phyloP scores from a whole-genome alignment of 768 basidiomycete species.

The Coprinopsis cinerea region DNA sequence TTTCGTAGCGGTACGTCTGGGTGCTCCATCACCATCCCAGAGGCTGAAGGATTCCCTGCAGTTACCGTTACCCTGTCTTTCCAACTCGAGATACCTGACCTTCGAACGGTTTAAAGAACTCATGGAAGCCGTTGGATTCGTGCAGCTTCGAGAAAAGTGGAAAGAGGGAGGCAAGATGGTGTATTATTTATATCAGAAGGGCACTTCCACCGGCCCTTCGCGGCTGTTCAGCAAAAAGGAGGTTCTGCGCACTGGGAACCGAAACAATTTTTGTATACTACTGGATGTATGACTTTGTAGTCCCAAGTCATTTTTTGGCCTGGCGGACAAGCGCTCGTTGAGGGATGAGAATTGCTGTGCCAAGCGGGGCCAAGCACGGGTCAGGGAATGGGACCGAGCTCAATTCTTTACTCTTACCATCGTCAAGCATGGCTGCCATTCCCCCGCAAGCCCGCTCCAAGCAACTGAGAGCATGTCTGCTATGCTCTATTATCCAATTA shows the following conservation, averaged over 20 bases:
- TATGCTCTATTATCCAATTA: slow-evolving; percentile 87
- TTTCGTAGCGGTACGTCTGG: slow-evolving; percentile 59
- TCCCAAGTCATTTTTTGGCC: neutral
- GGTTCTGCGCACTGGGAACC: slow-evolving; percentile 51
- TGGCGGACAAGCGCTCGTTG: neutral
- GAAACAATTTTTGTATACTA: slow-evolving; percentile 73
- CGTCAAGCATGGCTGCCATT: slow-evolving; percentile 30
- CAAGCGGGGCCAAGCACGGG: neutral
- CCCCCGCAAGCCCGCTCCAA: slow-evolving; percentile 61
- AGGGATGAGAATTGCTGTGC: neutral
- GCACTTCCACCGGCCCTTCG: neutral
- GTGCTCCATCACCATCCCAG: neutral
- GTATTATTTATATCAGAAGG: slow-evolving; percentile 80
- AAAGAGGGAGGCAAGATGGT: slow-evolving; percentile 74
- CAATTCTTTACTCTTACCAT: neutral
- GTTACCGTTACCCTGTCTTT: slow-evolving; percentile 82
- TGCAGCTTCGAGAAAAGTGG: slow-evolving; percentile 53
- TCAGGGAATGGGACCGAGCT: neutral
- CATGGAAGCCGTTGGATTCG: slow-evolving; percentile 63
- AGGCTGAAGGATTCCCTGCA: slow-evolving; percentile 20
- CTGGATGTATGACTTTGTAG: slow-evolving; percentile 16
- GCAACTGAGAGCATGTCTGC: slow-evolving; percentile 81
- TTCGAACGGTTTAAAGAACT: slow-evolving; percentile 49
- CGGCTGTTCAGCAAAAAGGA: slow-evolving; percentile 36
- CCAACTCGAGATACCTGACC: slow-evolving; percentile 80